phyloP scores from a whole-genome alignment of 768 basidiomycete genomes.

The Serendipita sp. region DNA sequence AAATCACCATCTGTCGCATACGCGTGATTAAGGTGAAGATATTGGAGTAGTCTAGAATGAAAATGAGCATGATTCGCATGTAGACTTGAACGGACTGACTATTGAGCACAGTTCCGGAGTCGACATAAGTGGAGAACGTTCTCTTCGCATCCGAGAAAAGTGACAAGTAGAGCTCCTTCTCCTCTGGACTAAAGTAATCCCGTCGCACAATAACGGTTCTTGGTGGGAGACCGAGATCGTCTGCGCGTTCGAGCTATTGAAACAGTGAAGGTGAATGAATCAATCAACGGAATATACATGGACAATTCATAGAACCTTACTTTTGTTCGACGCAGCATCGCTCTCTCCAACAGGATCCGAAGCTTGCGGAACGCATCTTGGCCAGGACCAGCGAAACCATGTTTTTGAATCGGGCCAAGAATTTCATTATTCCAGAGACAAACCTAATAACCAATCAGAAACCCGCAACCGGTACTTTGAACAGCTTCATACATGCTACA shows the following conservation, averaged over 20 bases:
- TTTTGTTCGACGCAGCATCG: conserved; percentile 92
- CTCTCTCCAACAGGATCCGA: conserved; percentile 70
- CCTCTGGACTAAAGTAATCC: conserved; percentile 91
- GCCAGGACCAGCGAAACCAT: conserved; percentile 71
- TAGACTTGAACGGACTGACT: conserved; percentile 36
- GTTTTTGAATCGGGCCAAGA: conserved; percentile 85
- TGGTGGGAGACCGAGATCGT: conserved; percentile 90
- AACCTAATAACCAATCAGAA: conserved; percentile 29
- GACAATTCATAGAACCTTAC: conserved; percentile 20
- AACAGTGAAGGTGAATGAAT: conserved; percentile 12
- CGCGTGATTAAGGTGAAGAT: conserved; percentile 83
- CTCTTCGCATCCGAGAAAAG: conserved; percentile 87
- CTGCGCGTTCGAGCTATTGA: conserved; percentile 75
- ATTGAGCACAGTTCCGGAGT: conserved; percentile 79
- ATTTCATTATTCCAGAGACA: conserved; percentile 98
- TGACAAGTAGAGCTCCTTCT: conserved; percentile 86
- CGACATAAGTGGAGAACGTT: conserved; percentile 77
- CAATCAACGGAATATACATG: neutral
- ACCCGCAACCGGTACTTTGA: conserved; percentile 37
- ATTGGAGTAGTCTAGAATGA: conserved; percentile 63
- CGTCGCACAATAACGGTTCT: conserved; percentile 73
- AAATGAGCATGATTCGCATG: conserved; percentile 7
- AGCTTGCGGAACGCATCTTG: conserved; percentile 80
- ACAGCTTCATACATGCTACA: neutral
- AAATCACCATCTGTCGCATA: conserved; percentile 85